Base-by-base conservation (phyloP, 2,329 filamentous ascomycete genomes). In the Botrytis fabae region DNA sequence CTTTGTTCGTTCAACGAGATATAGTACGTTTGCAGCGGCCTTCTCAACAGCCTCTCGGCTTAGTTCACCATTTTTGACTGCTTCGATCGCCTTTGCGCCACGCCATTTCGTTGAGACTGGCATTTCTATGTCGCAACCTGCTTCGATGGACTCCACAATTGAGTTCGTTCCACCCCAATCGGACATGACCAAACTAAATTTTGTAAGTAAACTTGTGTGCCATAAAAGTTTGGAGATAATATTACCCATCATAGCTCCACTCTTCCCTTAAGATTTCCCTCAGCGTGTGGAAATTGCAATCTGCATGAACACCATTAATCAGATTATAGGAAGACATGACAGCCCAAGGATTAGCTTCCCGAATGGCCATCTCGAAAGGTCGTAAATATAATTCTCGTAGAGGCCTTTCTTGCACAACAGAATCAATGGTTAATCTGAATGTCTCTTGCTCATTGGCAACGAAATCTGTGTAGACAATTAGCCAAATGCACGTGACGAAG, bases 391-490 rank as follows among this genome's bases (percentile, higher is more conserved):
- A 83, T 79, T 93, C 91, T 42, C 91, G 85, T 42, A 93, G 82
- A 4, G 90, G 85, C 51, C 91, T 85, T 77, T 93, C 90, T 42
- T 88, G 85, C 64, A 93, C 85, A 42, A 89, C 82, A 4, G 90
- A 89, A 80, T 93, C 86, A 74, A 92, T 86, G 0, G 87, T 90
- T 76, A 91, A 84, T 70, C 91, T 86, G 78, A 90, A 83, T 0
- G 91, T 92, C 80, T 93, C 91, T 79, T 92, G 89, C 79, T 93
- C 91, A 73, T 93, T 93, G n/a, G 85, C 89, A 28, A 91, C 89
- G 75, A 92, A 93, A 80, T 89, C 86, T 88, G 12, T 35, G 62
- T 32, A 51, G 35, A 59, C 51, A 25, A 60, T 77, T 66, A 77
- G 68, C 35, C 40, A 70, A 63, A 65, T 32, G 28, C 70, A 61